phyloP scores from a whole-genome alignment of 2,329 filamentous ascomycete genomes.

The Alternaria panax region DNA sequence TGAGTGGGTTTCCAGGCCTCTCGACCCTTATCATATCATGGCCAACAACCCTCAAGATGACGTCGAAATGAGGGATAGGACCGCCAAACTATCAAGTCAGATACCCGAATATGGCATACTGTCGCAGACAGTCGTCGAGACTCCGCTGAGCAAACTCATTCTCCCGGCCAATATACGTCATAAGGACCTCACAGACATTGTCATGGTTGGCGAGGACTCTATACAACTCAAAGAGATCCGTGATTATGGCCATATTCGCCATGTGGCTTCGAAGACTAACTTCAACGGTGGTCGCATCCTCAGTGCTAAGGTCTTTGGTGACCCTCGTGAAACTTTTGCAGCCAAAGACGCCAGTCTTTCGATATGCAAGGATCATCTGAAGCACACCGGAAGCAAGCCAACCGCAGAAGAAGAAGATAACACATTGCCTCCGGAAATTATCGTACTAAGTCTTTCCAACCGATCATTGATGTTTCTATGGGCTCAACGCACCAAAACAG shows the following conservation, averaged over 20 bases:
- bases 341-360: slow-evolving; percentile 29
- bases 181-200: slow-evolving; percentile 76
- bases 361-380: slow-evolving; percentile 20
- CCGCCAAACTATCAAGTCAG: slow-evolving; percentile 46
- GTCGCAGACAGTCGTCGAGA: slow-evolving; percentile 78
- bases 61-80: slow-evolving; percentile 32
- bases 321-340: slow-evolving; percentile 32
- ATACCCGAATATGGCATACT: slow-evolving; percentile 72
- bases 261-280: slow-evolving; percentile 78
- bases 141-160: slow-evolving; percentile 77
- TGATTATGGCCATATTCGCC: slow-evolving; percentile 72
- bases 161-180: slow-evolving; percentile 80
- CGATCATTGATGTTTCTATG: slow-evolving; percentile 81
- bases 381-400: slow-evolving; percentile 22
- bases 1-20: slow-evolving; percentile 45
- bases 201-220: slow-evolving; percentile 83
- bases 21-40: slow-evolving; percentile 54
- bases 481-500: slow-evolving; percentile 58
- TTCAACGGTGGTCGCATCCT: slow-evolving; percentile 77
- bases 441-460: slow-evolving; percentile 78
- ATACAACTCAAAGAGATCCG: slow-evolving; percentile 81
- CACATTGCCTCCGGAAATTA: slow-evolving; percentile 72
- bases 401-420: slow-evolving; percentile 30
- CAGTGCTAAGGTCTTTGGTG: slow-evolving; percentile 77
- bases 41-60: slow-evolving; percentile 41